These are phyloP conservation scores for Botrytis elliptica DNA, from an alignment of 2,329 filamentous ascomycete species.

Conservation along the genomic window DNA sequence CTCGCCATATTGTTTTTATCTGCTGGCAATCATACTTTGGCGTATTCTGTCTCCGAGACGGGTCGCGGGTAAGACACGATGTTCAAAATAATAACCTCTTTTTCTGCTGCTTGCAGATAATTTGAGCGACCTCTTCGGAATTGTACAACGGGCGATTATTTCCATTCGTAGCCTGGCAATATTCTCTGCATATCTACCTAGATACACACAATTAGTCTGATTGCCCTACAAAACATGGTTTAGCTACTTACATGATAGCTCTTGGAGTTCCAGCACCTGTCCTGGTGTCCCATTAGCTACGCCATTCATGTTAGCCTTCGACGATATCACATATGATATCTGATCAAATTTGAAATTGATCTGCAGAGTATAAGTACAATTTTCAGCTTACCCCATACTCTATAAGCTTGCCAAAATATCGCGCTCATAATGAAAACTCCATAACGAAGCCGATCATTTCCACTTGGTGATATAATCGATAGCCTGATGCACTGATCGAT, in stretches of 20 bases:
- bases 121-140: neutral
- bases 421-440: too few species aligned
- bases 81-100: too few species aligned
- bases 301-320: neutral
- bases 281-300: neutral
- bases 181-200: too few species aligned
- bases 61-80: neutral
- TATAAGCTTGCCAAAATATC: too few species aligned
- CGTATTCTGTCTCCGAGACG: neutral
- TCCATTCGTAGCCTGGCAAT: too few species aligned
- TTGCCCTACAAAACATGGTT: too few species aligned
- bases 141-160: neutral
- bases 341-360: too few species aligned
- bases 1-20: neutral
- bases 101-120: neutral
- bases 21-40: neutral
- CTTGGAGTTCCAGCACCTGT: neutral
- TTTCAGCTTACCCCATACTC: too few species aligned
- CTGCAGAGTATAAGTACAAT: too few species aligned
- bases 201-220: neutral
- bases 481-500: too few species aligned
- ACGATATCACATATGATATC: neutral
- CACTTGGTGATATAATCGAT: too few species aligned
- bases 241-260: neutral
- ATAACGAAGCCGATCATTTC: too few species aligned